Base-by-base conservation (phyloP, 2,329 filamentous ascomycete species). In the Fusarium mundagurra region DNA sequence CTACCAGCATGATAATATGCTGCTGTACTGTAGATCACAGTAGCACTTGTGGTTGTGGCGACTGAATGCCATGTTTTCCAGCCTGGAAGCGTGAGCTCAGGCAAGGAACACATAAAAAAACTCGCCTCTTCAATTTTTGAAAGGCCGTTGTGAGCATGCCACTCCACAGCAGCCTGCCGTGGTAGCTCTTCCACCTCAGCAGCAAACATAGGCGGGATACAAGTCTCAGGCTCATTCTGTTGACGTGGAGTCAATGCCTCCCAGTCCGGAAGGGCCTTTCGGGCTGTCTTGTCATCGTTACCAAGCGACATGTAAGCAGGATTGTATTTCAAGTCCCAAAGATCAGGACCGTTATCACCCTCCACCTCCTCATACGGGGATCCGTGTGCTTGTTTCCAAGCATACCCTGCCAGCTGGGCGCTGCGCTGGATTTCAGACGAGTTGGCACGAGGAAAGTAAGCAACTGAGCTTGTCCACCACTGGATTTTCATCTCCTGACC, bases 141-240 rank as follows among this genome's bases (percentile, higher is more conserved):
- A 12, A 93, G 81, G 0, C 94, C 93, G 7, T 90, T 80, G 65
- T 92, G 89, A 3, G 88, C 92, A 75, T 94, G 92, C 95, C 96
- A 99, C 84, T 99, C 96, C 17, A 98, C 90, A 43, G 87, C 86
- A 34, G 92, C 92, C 22, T 85, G 86, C 27, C 94, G 89, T 3
- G 96, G 96, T 18, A 99, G 86, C 73, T 91, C 89, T 48, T 92
- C 88, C 4, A 98, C 93, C 78, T 96, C 91, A 2, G 91, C 92
- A 0, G 92, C 88, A 79, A 96, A 92, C 76, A 95, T 88, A 0
- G 92, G 92, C 4, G 95, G 92, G 5, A 88, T 76, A 27, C 78
- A 81, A 6, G 72, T 77, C 58, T 80, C 72, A 29, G 81, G 75
- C 70, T 82, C 76, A 76, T 82, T 83, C 22, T 81, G 80, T 33